Base-by-base conservation (phyloP, 495 filamentous ascomycete genomes). In the Aspergillus ellipticus region DNA sequence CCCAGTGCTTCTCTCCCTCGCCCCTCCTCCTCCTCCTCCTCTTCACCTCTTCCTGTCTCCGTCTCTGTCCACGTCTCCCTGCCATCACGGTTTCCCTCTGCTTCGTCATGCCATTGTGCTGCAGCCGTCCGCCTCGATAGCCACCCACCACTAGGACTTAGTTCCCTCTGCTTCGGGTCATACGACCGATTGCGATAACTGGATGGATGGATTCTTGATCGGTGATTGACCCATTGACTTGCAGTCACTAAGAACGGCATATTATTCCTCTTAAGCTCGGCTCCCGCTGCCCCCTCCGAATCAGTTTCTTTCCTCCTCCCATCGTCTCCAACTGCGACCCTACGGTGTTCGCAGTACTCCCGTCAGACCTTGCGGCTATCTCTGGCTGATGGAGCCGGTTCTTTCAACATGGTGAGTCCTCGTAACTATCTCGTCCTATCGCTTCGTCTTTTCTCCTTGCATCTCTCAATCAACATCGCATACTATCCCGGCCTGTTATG, bases 331-430 rank as follows among this genome's bases (percentile, higher is more conserved):
- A 31, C 20, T 47, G 43, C 45, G 15, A 7, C 13, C 24, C 45
- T 48, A 22, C 45, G 4, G 17, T 48, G 45, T n/a, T 28, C 45
- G 22, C 20, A 13, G 39, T 47, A 24, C 26, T 42, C 11, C 26
- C 13, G n/a, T 28, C 21, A 11, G n/a, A 22, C 17, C 6, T 48
- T 1, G 45, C 11, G 45, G 15, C 28, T 48, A 7, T n/a, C 28
- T 48, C 16, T 45, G 51, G 53, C 58, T 56, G 53, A 60, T 60
- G 58, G 58, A 60, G 49, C 48, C 51, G 16, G 39, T 22, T 50
- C 3, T 31, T 29, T 15, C 58, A 56, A 60, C 42, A 60, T 60
- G 58, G 58, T 60, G 47, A 31, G 43, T 31, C 22, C 26, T 17
- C 19, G 15, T 19, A 31, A 11, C 35, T 46, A 11, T 35, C 33